These are phyloP conservation scores for Solanum lignicaule DNA, from an alignment of 257 asterid genomes.

Conservation along the genomic window DNA sequence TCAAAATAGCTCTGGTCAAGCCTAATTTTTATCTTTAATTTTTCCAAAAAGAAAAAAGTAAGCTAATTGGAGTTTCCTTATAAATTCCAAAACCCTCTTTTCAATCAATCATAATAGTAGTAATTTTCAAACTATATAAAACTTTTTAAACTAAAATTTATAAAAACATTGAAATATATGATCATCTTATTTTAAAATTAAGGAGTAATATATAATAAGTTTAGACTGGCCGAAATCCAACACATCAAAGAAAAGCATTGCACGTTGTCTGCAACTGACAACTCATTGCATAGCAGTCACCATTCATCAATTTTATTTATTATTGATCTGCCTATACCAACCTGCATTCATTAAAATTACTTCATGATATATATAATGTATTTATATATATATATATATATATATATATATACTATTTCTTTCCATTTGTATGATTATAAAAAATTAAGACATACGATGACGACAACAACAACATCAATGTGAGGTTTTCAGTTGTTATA, in stretches of 20 bases:
- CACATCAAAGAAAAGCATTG: constrained; percentile 7
- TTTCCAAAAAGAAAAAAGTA: too few species aligned
- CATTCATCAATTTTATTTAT: constrained; percentile 24
- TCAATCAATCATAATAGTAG: neutral
- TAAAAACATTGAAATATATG: too few species aligned
- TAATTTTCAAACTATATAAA: neutral
- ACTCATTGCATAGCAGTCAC: constrained; percentile 11
- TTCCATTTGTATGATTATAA: neutral
- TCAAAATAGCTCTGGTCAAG: neutral
- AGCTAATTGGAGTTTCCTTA: neutral
- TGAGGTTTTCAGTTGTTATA: constrained; percentile 12
- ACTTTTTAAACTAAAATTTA: neutral
- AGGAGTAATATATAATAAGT: too few species aligned
- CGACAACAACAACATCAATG: constrained; percentile 6
- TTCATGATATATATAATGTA: neutral
- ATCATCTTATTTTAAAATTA: too few species aligned
- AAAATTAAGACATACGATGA: constrained; percentile 4
- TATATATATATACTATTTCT: neutral
- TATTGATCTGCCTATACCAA: constrained; percentile 50
- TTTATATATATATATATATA: neutral
- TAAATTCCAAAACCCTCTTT: neutral
- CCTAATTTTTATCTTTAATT: neutral
- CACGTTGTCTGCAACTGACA: constrained; percentile 25
- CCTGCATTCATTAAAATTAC: constrained; percentile 33
- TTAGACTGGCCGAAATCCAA: neutral